These are phyloP conservation scores for Solanum pinnatisectum DNA, from an alignment of 257 asterid genomes.

Conservation along the genomic window DNA sequence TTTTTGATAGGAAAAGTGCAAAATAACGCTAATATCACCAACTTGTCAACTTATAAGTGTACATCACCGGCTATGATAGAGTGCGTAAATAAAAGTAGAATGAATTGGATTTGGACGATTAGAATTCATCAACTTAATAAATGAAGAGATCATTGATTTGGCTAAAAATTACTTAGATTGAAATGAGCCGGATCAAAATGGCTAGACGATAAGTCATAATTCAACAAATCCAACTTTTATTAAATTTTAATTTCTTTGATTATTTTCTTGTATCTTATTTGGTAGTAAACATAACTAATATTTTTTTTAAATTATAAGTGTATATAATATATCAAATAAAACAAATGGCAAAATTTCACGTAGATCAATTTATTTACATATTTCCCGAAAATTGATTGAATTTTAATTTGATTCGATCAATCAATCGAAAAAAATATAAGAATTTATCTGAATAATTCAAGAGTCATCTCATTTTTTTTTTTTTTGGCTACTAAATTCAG, in stretches of 20 bases:
- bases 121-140: not conserved
- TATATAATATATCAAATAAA: too few species aligned
- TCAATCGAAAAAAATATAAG: not conserved
- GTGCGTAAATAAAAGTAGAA: not conserved
- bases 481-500: not conserved
- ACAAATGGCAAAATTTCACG: too few species aligned
- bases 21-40: not conserved
- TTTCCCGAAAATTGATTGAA: too few species aligned
- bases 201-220: not conserved
- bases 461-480: not conserved
- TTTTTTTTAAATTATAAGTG: not conserved
- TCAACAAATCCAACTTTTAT: too few species aligned
- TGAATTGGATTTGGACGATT: not conserved
- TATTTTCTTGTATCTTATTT: not conserved
- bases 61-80: not conserved
- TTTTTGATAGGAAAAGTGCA: not conserved
- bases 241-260: too few species aligned
- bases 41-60: not conserved
- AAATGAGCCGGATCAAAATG: not conserved
- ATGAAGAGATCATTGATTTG: not conserved
- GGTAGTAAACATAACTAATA: not conserved
- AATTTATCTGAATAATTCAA: not conserved
- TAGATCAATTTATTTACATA: too few species aligned
- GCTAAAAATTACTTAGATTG: not conserved
- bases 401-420: not conserved